A percentile compares a stretch with the other conserved stretches of the same genome.
These are phyloP conservation scores for Lipomyces yamanashiensis DNA, from an alignment of 805 yeast genomes.

Conservation along the genomic window DNA sequence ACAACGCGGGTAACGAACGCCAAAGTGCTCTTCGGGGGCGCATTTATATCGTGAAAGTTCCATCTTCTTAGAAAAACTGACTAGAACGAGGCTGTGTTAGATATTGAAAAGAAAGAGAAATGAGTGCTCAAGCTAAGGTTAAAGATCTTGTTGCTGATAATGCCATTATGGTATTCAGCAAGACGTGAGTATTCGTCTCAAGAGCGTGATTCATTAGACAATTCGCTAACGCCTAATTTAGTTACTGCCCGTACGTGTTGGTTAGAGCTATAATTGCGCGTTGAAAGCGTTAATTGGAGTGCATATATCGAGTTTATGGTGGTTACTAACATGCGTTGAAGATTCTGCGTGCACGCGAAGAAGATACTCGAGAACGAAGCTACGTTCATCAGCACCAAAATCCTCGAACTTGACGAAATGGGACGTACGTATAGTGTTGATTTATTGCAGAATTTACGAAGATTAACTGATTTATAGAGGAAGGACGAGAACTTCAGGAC, in stretches of 20 bases:
- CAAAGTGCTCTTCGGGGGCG: too few species aligned
- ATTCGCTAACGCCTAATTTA: constrained; percentile 26
- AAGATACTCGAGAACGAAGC: constrained; percentile 45
- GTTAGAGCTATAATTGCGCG: background rate
- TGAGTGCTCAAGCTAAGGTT: constrained; percentile 41
- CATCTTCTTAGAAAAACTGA: too few species aligned
- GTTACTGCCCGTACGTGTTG: constrained; percentile 32
- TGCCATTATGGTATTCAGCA: constrained; percentile 80
- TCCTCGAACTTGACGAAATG: constrained; percentile 42
- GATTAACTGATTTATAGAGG: background rate
- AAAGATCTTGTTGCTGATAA: constrained; percentile 65
- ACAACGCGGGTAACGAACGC: too few species aligned
- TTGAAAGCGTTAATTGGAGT: background rate
- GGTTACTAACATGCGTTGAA: background rate
- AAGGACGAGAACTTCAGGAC: constrained; percentile 76
- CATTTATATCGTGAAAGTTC: too few species aligned
- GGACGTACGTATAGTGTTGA: constrained; percentile 38
- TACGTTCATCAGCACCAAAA: constrained; percentile 50
- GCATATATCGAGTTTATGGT: background rate
- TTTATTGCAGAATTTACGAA: background rate
- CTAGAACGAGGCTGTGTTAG: background rate
- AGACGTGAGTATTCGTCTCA: constrained; percentile 66
- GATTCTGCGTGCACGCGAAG: constrained; percentile 53
- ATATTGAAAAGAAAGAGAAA: background rate
- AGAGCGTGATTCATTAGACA: constrained; percentile 43